These are phyloP conservation scores for Boletus rubroflammeus DNA, from an alignment of 768 basidiomycete genomes.

Conservation along the genomic window DNA sequence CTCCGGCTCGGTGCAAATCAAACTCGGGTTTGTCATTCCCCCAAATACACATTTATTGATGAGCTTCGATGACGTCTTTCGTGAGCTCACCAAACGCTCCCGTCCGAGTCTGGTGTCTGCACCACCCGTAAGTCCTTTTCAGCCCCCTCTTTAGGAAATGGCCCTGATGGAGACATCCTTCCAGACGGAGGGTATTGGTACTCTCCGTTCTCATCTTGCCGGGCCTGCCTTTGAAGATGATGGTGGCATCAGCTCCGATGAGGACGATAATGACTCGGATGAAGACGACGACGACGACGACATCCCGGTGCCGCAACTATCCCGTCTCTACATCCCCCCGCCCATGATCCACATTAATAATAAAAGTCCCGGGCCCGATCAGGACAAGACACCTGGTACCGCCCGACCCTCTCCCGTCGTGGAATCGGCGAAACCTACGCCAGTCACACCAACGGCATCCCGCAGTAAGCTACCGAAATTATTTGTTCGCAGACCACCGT, in stretches of 20 bases:
- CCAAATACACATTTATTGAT: slow-evolving; percentile 42
- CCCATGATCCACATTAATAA: slow-evolving; percentile 19
- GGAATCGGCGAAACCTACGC: slow-evolving; percentile 22
- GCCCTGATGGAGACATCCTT: neutral
- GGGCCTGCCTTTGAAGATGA: slow-evolving; percentile 69
- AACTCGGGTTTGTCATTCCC: slow-evolving; percentile 54
- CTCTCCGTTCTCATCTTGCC: slow-evolving; percentile 59
- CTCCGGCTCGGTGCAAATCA: slow-evolving; percentile 54
- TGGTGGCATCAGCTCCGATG: slow-evolving; percentile 63
- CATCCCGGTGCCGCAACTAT: slow-evolving; percentile 23
- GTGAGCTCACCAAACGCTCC: slow-evolving; percentile 59
- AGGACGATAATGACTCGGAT: slow-evolving; percentile 35
- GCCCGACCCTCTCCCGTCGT: slow-evolving; percentile 21
- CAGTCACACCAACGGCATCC: slow-evolving; percentile 27
- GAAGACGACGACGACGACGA: slow-evolving; percentile 31
- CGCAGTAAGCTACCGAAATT: slow-evolving; percentile 33
- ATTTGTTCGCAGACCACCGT: slow-evolving; percentile 33
- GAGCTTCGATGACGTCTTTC: slow-evolving; percentile 58
- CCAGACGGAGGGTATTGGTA: slow-evolving; percentile 85
- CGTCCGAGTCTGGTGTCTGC: slow-evolving; percentile 68
- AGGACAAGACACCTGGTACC: slow-evolving; percentile 21
- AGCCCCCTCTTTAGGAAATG: neutral
- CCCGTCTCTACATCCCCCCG: slow-evolving; percentile 22
- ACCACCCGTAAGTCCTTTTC: slow-evolving; percentile 59
- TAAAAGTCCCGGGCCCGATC: slow-evolving; percentile 8